A percentile compares a stretch with the other conserved stretches of the same genome.
These are phyloP conservation scores for Oehlia diaphana DNA, from an alignment of 192 early-diverging fungal species.

Conservation along the genomic window DNA sequence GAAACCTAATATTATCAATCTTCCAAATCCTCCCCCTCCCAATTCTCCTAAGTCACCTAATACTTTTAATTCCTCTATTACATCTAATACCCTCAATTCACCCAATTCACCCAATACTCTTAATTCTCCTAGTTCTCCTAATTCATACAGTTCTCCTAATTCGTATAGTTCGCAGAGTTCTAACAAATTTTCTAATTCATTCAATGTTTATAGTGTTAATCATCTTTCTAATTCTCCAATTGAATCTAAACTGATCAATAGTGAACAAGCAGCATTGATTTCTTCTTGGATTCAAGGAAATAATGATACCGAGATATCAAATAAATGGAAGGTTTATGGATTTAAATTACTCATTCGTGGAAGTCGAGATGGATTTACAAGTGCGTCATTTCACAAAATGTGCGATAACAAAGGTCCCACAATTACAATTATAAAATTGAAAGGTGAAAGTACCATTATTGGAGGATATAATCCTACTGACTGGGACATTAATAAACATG, in stretches of 20 bases:
- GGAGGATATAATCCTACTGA: not conserved
- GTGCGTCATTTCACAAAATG: not conserved
- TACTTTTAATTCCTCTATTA: no score
- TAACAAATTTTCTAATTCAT: no score
- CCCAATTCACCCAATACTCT: no score
- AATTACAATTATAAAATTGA: slow-evolving; percentile 4
- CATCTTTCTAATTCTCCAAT: not conserved
- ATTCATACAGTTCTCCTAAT: no score
- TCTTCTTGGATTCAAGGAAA: not conserved
- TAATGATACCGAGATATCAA: not conserved
- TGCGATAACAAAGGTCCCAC: slow-evolving; percentile 32
- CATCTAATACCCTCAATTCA: no score
- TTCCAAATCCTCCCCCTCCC: no score
- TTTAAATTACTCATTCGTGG: not conserved
- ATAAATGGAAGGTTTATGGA: not conserved
- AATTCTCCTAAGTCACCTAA: no score
- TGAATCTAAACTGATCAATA: not conserved
- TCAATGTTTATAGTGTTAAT: no score
- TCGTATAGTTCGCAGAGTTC: no score
- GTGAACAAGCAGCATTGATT: not conserved
- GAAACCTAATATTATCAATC: no score
- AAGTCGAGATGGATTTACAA: not conserved
- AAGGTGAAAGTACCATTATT: slow-evolving; percentile 2
- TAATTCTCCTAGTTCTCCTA: no score
- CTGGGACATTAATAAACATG: not conserved